Evolutionary conservation across 2,329 filamentous ascomycete species (phyloP), one percentile per base, ranked within the genome.

Genomic region (Ophiostoma himal-ulmi): DNA sequence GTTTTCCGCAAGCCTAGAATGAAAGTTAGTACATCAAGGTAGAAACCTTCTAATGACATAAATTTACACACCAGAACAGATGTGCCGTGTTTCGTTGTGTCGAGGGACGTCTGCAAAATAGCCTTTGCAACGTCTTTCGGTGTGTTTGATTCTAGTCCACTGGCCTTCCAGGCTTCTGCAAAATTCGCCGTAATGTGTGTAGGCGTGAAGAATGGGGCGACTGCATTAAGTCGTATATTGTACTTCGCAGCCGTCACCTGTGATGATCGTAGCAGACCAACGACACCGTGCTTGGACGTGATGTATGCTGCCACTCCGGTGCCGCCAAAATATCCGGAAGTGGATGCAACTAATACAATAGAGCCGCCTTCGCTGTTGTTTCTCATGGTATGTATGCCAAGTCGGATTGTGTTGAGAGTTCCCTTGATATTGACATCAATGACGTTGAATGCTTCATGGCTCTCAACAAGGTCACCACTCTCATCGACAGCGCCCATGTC

Each of bases 191-290:
- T 82, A 60, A 82, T 82, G 66, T 79, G 75, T 7, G 81, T 82
- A 0, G 80, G 80, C 1, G 81, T 83, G 66, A 82, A 77, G 72
- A 81, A 83, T 2, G 82, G 81, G 1, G 80, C 81, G 10, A 83
- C 75, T 0, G 77, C 80, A 72, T 82, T 83, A 22, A 82, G 75
- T 10, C 80, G 74, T 8, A 83, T 76, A 39, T 75, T 73, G 3
- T 77, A 69, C 60, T 77, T 68, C 0, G 75, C 10, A 14, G 41
- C 41, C 13, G 41, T 3, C 41, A 17, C 17, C 13, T 48, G 41
- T 5, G 41, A 48, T 73, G 71, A 68, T 11, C 71, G 67, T 64
- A 72, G 71, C 72, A 75, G 37, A 5, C 73, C 72, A 5, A 75
- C 70, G 11, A 75, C 72, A 41, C 71, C 75, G 60, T 73, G 71